These are phyloP conservation scores for Globisporangium nagaii DNA, from an alignment of 352 stramenopile species.

Conservation along the genomic window DNA sequence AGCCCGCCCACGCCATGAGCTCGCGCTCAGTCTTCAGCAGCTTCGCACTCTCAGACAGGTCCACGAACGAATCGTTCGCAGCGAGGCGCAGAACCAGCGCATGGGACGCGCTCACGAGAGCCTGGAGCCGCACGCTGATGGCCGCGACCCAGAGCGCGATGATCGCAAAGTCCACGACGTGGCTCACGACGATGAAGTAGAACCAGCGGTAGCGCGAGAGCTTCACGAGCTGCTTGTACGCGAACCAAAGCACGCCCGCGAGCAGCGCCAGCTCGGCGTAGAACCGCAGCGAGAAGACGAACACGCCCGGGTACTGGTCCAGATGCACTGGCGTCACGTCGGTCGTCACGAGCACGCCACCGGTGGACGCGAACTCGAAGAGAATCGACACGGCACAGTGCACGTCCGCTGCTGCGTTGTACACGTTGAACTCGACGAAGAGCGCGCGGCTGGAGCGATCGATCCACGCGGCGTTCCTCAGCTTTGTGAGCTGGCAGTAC, in stretches of 20 bases:
- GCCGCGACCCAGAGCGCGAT: conserved; percentile 34
- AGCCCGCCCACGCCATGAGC: conserved; percentile 27
- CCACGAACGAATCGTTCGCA: conserved; percentile 25
- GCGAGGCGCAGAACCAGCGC: conserved; percentile 29
- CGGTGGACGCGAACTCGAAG: conserved; percentile 48
- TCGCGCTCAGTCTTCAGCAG: conserved; percentile 28
- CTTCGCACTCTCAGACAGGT: conserved; percentile 21
- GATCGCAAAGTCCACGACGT: conserved; percentile 50
- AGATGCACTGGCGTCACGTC: conserved; percentile 36
- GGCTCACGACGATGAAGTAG: conserved; percentile 51
- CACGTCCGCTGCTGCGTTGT: conserved; percentile 44
- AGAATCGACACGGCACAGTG: conserved; percentile 43
- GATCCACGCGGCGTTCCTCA: conserved; percentile 44
- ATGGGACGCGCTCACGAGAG: conserved; percentile 28
- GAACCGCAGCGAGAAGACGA: conserved; percentile 36
- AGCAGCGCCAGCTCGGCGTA: conserved; percentile 47
- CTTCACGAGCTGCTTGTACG: conserved; percentile 40
- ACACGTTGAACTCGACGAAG: conserved; percentile 62
- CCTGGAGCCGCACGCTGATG: conserved; percentile 26
- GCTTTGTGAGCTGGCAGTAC: conserved; percentile 27
- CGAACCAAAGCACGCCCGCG: conserved; percentile 35
- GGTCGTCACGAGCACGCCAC: conserved; percentile 26
- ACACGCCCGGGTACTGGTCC: conserved; percentile 39
- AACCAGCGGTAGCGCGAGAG: conserved; percentile 50
- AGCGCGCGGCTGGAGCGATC: conserved; percentile 38